A percentile compares a stretch with the other conserved stretches of the same genome.
These are phyloP conservation scores for Cystobasidium sp. DNA, from an alignment of 1,284 basidiomycete genomes.

Conservation along the genomic window DNA sequence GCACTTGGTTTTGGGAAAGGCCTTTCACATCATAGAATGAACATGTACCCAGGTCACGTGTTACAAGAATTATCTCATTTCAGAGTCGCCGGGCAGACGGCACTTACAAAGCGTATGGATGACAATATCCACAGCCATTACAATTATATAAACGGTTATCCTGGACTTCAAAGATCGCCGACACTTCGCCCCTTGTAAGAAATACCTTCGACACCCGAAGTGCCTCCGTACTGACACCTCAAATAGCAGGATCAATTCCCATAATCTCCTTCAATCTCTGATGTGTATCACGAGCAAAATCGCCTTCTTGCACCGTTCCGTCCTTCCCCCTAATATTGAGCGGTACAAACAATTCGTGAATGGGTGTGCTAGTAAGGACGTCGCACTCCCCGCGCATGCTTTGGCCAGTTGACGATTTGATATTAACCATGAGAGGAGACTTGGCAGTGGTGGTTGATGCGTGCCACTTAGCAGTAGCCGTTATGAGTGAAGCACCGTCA, in stretches of 20 bases:
- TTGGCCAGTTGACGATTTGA: not conserved
- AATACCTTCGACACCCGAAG: no score
- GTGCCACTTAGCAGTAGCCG: not conserved
- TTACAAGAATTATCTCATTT: no score
- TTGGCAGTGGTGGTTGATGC: not conserved
- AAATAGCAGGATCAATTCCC: constrained; percentile 1
- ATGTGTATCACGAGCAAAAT: constrained; percentile 9
- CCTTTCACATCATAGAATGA: no score
- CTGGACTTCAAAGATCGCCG: no score
- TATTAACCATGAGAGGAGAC: constrained; percentile 11
- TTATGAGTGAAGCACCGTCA: no score
- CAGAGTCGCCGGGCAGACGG: no score
- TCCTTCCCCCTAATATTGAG: not conserved
- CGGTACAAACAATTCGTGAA: not conserved
- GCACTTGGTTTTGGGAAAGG: no score
- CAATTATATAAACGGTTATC: no score
- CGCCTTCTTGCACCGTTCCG: not conserved
- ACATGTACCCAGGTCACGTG: no score
- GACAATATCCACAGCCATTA: no score
- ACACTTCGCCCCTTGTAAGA: no score
- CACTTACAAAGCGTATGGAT: no score
- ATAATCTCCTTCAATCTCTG: constrained; percentile 10
- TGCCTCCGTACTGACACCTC: not conserved
- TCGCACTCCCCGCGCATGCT: constrained; percentile 3
- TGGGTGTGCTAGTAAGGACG: not conserved